phyloP scores from a whole-genome alignment of 345 rosid genomes.

The Mangifera indica region DNA sequence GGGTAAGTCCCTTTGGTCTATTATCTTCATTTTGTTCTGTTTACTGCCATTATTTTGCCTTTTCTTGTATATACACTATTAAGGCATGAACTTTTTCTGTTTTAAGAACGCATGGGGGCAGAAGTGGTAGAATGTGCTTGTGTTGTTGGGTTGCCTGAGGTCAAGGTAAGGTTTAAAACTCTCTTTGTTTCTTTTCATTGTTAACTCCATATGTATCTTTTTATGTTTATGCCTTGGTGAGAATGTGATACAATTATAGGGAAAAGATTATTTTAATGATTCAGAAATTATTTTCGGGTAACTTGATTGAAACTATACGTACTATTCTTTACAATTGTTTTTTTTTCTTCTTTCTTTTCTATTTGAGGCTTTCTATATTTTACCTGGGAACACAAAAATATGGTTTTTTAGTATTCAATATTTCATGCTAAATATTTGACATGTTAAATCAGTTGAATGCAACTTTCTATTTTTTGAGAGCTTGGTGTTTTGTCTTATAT shows the following conservation, averaged over 20 bases:
- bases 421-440: no score
- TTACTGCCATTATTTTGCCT: background rate
- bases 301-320: no score
- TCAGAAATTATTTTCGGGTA: no score
- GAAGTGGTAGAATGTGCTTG: conserved; percentile 87
- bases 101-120: conserved; percentile 74
- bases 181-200: background rate
- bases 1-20: conserved; percentile 42
- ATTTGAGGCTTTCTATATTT: no score
- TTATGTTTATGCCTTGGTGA: background rate
- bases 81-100: background rate
- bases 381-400: no score
- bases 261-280: no score
- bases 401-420: no score
- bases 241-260: background rate
- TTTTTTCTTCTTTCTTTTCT: no score
- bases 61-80: background rate
- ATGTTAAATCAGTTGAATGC: no score
- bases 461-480: no score
- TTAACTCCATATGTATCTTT: background rate
- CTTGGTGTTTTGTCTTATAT: no score
- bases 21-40: background rate
- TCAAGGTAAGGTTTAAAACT: conserved; percentile 48
- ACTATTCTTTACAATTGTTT: background rate
- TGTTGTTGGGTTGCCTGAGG: conserved; percentile 75